Percentiles rank a stretch among this genome's conserved stretches.
These are phyloP conservation scores for Galerina sulciceps DNA, from an alignment of 768 basidiomycete species.

Conservation along the genomic window DNA sequence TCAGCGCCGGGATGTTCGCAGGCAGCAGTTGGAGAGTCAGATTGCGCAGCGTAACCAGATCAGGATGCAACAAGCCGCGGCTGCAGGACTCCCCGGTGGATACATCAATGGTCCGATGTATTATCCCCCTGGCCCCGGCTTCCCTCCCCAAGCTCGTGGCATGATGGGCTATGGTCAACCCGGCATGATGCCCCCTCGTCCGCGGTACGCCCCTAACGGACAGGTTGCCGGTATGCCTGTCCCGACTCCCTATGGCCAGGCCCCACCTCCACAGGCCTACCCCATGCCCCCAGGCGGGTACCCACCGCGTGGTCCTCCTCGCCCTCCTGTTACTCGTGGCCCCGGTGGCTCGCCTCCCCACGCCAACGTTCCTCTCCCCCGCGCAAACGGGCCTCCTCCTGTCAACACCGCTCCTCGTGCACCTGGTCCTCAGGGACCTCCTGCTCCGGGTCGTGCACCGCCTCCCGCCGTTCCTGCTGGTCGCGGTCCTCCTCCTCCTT, in stretches of 20 bases:
- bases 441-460: slow-evolving; percentile 39
- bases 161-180: slow-evolving; percentile 86
- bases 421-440: slow-evolving; percentile 49
- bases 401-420: slow-evolving; percentile 59
- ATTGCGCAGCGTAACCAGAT: slow-evolving; percentile 98
- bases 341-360: slow-evolving; percentile 74
- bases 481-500: slow-evolving; percentile 34
- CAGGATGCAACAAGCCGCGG: slow-evolving; percentile 93
- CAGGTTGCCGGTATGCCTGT: slow-evolving; percentile 81
- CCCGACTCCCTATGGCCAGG: slow-evolving; percentile 71
- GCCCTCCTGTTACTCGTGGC: slow-evolving; percentile 67
- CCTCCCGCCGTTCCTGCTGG: slow-evolving; percentile 39
- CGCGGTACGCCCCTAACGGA: slow-evolving; percentile 78
- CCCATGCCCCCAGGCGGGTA: slow-evolving; percentile 63
- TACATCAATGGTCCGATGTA: slow-evolving; percentile 89
- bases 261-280: slow-evolving; percentile 76
- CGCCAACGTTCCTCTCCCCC: slow-evolving; percentile 64
- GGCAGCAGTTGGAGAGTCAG: slow-evolving; percentile 98
- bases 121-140: slow-evolving; percentile 80
- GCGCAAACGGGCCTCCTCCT: slow-evolving; percentile 64
- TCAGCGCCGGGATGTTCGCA: slow-evolving; percentile 96
- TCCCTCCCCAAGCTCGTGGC: slow-evolving; percentile 82
- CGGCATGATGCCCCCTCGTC: slow-evolving; percentile 86
- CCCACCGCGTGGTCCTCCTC: slow-evolving; percentile 62
- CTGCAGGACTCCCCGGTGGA: slow-evolving; percentile 80